Conservation (phyloP, 208 protist genomes). For the Leishmania braziliensis region DNA sequence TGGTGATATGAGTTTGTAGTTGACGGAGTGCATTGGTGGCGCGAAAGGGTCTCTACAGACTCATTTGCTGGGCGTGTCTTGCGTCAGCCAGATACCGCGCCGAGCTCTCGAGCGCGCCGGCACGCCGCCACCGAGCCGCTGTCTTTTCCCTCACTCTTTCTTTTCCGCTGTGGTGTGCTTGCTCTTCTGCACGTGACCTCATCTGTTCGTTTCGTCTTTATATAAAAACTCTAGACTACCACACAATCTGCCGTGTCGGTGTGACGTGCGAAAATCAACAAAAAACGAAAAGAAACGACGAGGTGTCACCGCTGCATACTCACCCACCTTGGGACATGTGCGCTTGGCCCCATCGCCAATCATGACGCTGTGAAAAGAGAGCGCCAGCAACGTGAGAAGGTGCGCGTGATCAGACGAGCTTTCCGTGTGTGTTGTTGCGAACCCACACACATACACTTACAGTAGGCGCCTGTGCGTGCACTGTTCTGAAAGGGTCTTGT, state of each 20-base stretch:
- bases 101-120: not conserved
- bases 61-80: not conserved
- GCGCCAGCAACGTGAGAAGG: not conserved
- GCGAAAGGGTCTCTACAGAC: not conserved
- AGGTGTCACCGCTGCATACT: not conserved
- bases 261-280: not conserved
- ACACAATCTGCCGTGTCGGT: not conserved
- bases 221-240: not conserved
- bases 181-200: not conserved
- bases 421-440: no score
- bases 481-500: not conserved
- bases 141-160: not conserved
- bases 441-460: not conserved
- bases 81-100: not conserved
- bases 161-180: not conserved
- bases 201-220: not conserved
- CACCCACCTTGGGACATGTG: not conserved
- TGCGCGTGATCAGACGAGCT: not conserved
- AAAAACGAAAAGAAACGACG: not conserved
- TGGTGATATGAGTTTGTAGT: constrained; percentile 91
- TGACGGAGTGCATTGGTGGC: not conserved
- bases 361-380: not conserved
- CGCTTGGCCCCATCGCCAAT: not conserved
- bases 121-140: not conserved
- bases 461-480: not conserved